Conservation (phyloP, 495 filamentous ascomycete genomes). For the Neurospora sp. region DNA sequence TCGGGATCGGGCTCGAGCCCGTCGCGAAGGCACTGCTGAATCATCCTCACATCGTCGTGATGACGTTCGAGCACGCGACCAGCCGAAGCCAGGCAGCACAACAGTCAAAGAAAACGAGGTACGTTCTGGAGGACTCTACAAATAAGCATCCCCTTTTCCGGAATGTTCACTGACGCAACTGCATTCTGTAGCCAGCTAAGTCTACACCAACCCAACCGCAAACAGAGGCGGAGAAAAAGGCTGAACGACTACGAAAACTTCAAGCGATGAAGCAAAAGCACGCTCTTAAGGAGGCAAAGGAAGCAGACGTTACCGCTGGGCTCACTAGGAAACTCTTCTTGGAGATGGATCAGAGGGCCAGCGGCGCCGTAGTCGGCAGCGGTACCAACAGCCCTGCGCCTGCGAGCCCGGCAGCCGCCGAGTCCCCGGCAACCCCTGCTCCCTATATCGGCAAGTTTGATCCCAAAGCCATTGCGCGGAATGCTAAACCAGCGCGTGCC, state of each 20-base stretch:
- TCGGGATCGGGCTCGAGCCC: slow-evolving; percentile 57
- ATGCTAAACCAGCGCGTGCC: slow-evolving; percentile 46
- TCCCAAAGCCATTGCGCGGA: slow-evolving; percentile 75
- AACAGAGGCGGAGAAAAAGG: slow-evolving; percentile 76
- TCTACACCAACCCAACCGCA: slow-evolving; percentile 44
- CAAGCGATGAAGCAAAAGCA: slow-evolving; percentile 91
- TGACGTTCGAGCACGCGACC: slow-evolving; percentile 47
- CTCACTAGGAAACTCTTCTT: slow-evolving; percentile 58
- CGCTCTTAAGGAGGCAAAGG: slow-evolving; percentile 67
- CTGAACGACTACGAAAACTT: slow-evolving; percentile 70
- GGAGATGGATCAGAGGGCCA: slow-evolving; percentile 66
- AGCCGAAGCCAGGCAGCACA: slow-evolving; percentile 30
- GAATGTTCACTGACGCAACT: slow-evolving; percentile 9
- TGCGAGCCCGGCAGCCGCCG: slow-evolving; percentile 43
- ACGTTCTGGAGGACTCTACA: slow-evolving; percentile 12
- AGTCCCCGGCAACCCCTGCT: slow-evolving; percentile 29
- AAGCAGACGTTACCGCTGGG: slow-evolving; percentile 54
- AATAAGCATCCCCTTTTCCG: not conserved
- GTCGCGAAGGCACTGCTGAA: slow-evolving; percentile 70
- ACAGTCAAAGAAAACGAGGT: slow-evolving; percentile 45
- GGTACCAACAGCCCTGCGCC: slow-evolving; percentile 41
- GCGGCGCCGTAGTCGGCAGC: slow-evolving; percentile 30
- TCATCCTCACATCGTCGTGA: slow-evolving; percentile 58
- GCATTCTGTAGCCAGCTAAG: slow-evolving; percentile 31
- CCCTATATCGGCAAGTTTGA: slow-evolving; percentile 78